Percentiles rank a stretch among this genome's conserved stretches.
These are phyloP conservation scores for Crucibulum laeve DNA, from an alignment of 768 basidiomycete species.

Conservation along the genomic window DNA sequence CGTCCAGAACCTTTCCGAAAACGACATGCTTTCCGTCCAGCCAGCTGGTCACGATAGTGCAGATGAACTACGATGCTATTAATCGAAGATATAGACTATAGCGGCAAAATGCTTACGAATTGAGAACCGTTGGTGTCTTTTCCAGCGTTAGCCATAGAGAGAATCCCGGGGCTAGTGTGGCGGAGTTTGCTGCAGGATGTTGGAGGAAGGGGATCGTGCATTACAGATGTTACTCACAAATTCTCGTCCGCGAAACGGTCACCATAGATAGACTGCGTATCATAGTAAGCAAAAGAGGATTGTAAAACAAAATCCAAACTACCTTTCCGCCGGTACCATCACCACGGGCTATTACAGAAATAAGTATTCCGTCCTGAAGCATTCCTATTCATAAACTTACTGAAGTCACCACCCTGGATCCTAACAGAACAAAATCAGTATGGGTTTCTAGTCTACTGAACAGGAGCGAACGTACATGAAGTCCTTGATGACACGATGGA, in stretches of 20 bases:
- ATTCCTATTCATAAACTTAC: slow-evolving; percentile 40
- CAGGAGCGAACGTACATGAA: slow-evolving; percentile 62
- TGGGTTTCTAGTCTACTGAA: not conserved
- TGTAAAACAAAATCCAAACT: slow-evolving; percentile 1
- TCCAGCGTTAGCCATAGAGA: slow-evolving; percentile 95
- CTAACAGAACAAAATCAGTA: slow-evolving; percentile 29
- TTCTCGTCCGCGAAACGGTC: slow-evolving; percentile 93
- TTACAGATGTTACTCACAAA: slow-evolving; percentile 48
- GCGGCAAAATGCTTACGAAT: slow-evolving; percentile 53
- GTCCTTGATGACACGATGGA: slow-evolving; percentile 94
- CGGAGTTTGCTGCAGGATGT: slow-evolving; percentile 74
- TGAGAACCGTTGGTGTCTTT: slow-evolving; percentile 96
- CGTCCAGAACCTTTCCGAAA: slow-evolving; percentile 88
- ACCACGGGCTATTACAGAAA: slow-evolving; percentile 52
- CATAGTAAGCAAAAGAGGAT: not conserved
- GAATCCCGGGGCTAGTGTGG: slow-evolving; percentile 82
- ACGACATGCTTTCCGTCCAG: slow-evolving; percentile 93
- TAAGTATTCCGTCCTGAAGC: not conserved
- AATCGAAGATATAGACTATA: not conserved
- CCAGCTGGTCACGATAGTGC: slow-evolving; percentile 84
- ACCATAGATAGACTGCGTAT: slow-evolving; percentile 78
- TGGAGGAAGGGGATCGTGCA: slow-evolving; percentile 2
- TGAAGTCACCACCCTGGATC: slow-evolving; percentile 99
- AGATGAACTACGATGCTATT: slow-evolving; percentile 69
- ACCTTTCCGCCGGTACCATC: slow-evolving; percentile 93